Base-by-base conservation (phyloP, 176 grass and related monocot genomes). In the Poa pratensis region DNA sequence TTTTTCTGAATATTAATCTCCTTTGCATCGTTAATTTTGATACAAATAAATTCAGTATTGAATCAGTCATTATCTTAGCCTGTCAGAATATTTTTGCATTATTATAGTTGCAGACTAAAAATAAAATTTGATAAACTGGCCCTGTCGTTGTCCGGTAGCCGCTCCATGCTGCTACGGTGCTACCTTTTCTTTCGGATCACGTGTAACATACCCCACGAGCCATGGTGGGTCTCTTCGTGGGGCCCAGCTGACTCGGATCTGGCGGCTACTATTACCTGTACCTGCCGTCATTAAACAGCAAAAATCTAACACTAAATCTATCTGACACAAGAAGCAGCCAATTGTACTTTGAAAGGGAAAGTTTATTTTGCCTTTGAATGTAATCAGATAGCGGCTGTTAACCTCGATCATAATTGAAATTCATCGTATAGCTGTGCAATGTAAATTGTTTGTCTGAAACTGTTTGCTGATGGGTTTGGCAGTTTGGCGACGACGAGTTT, bases 401-500 rank as follows among this genome's bases (percentile, higher is more conserved):
- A 22, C 55, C 55, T 59, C 1, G 9, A 23, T 23, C 9, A 3
- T 59, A 55, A 23, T 32, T 17, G 15, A 2, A 7, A 65, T 32
- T 2, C 27, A 32, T 16, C 45, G 0, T 46, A 46, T 12, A 46
- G 13, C 2, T 46, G 10, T 46, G 45, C 45, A 46, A 3, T 27
- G 58, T 64, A 16, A 0, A 28, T 30, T 65, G 23, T 40, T 43
- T 42, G 5, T n/a, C 7, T 75, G 24, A 75, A 19, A 74, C 20
- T 75, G 1, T 52, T 52, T 2, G 11, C 11, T 17, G 13, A 9
- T 26, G 20, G 20, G 32, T 16, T 39, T 7, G 2, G 75, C 79
- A 95, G 96, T 89, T 97, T 30, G 95, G 95, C 1, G 92, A 97
- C 9, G 95, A 97, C 22, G 95, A 97, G 89, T 97, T 97, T 69